These are phyloP conservation scores for Eimeria tenella DNA, from an alignment of 169 alveolate genomes.

Conservation along the genomic window DNA sequence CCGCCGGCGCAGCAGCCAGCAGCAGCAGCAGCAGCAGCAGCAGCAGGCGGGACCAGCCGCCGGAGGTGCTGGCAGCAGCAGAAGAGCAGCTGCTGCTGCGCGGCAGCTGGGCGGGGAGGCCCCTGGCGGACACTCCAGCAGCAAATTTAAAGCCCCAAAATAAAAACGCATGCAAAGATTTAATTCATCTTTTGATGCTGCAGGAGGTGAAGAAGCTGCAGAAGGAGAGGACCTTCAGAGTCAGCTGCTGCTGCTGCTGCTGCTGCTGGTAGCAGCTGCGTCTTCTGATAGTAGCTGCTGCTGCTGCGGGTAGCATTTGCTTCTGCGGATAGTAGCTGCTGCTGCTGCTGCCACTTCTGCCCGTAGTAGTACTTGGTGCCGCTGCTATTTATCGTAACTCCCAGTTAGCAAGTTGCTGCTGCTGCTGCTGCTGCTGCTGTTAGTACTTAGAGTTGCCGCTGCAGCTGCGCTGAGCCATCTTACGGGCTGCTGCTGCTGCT, in stretches of 20 bases:
- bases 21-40: background rate
- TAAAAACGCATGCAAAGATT: conserved; percentile 36
- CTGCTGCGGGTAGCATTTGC: background rate
- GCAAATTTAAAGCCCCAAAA: conserved; percentile 10
- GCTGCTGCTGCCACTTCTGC: background rate
- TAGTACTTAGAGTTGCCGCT: background rate
- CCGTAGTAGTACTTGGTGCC: no score
- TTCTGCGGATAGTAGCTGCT: background rate
- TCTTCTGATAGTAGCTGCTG: background rate
- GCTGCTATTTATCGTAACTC: no score
- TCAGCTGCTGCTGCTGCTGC: conserved; percentile 2
- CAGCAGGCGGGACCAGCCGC: conserved; percentile 1
- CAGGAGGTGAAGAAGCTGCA: conserved; percentile 16
- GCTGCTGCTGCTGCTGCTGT: background rate
- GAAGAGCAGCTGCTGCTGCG: conserved; percentile 25
- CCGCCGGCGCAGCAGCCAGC: conserved; percentile 19
- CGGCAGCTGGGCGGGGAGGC: conserved; percentile 25
- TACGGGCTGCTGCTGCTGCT: conserved; percentile 8
- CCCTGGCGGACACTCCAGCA: conserved; percentile 13
- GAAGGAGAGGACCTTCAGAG: background rate
- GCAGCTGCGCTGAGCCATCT: background rate
- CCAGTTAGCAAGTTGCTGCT: background rate
- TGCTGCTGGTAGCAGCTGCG: background rate
- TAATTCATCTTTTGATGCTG: conserved; percentile 5
- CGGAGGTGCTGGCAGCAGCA: conserved; percentile 4